A percentile compares a stretch with the other conserved stretches of the same genome.
Evolutionary conservation across 805 yeast species (phyloP).

Genomic region (Starmerella roubikii): DNA sequence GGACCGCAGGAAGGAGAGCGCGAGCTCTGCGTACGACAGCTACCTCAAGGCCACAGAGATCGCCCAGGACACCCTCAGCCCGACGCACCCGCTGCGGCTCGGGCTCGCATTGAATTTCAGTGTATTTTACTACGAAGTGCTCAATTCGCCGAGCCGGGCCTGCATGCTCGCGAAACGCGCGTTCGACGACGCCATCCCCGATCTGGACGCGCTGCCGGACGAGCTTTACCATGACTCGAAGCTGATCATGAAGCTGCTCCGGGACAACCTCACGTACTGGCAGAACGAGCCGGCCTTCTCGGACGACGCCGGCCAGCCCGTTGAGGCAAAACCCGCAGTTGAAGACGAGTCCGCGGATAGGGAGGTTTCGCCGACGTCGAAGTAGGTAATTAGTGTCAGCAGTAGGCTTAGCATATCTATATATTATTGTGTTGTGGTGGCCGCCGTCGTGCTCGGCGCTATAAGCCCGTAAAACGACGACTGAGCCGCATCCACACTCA

Average conservation of each 20-base stretch:
- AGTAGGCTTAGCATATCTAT: background rate
- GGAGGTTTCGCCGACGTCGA: conserved; percentile 1
- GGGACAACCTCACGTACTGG: conserved; percentile 98
- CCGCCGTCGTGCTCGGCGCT: no score
- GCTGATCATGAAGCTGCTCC: conserved; percentile 94
- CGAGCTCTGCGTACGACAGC: conserved; percentile 84
- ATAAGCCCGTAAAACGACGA: no score
- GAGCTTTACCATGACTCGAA: conserved; percentile 98
- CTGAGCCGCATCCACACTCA: no score
- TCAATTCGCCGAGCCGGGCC: conserved; percentile 97
- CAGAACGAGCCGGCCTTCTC: conserved; percentile 43
- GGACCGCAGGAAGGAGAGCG: conserved; percentile 84
- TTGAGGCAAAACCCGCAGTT: background rate
- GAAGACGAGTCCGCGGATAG: background rate
- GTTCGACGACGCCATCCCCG: conserved; percentile 97
- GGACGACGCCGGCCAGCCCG: background rate
- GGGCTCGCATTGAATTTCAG: conserved; percentile 97
- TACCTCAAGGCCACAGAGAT: conserved; percentile 93
- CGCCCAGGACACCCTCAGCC: conserved; percentile 92
- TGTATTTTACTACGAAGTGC: conserved; percentile 94
- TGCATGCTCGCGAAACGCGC: conserved; percentile 99
- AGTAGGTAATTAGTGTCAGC: background rate
- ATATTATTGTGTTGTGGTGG: no score
- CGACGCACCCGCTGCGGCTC: conserved; percentile 96
- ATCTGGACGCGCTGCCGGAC: conserved; percentile 91